These are phyloP conservation scores for Rubroboletus satanas DNA, from an alignment of 768 basidiomycete genomes.

Conservation along the genomic window DNA sequence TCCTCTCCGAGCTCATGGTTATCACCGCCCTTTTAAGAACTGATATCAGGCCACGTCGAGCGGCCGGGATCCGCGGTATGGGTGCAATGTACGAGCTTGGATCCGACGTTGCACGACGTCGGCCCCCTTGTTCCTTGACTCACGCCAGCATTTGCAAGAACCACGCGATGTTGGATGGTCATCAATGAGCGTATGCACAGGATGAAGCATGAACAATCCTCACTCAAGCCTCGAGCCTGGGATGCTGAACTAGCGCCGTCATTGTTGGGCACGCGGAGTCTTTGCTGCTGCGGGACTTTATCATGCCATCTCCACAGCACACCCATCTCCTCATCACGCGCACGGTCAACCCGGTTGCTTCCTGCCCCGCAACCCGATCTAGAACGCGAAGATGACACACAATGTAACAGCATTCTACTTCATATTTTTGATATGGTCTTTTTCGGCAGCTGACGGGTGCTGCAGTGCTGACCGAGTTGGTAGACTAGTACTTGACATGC, in stretches of 20 bases:
- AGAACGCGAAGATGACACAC: constrained; percentile 16
- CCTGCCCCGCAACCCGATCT: constrained; percentile 4
- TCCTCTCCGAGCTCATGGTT: constrained; percentile 4
- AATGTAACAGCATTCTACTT: constrained; percentile 12
- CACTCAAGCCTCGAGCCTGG: too few species aligned
- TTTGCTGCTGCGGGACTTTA: constrained; percentile 4
- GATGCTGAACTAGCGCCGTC: background rate
- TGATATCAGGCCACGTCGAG: background rate
- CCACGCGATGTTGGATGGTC: background rate
- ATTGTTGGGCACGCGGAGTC: constrained; percentile 10
- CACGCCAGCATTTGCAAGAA: background rate
- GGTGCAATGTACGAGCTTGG: constrained; percentile 10
- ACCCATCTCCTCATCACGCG: constrained; percentile 10
- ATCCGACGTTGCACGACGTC: background rate
- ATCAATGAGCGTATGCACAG: too few species aligned
- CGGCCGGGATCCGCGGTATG: constrained; percentile 18
- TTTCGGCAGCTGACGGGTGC: constrained; percentile 7
- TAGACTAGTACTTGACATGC: constrained; percentile 10
- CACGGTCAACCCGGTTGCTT: constrained; percentile 9
- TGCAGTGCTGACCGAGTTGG: constrained; percentile 1
- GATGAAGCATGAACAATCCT: too few species aligned
- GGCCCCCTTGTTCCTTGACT: background rate
- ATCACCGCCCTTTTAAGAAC: background rate
- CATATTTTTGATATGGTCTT: constrained; percentile 4
- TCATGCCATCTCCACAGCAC: constrained; percentile 15